Evolutionary conservation across 805 yeast genomes (phyloP).

Genomic region (Blastobotrys parvus): DNA sequence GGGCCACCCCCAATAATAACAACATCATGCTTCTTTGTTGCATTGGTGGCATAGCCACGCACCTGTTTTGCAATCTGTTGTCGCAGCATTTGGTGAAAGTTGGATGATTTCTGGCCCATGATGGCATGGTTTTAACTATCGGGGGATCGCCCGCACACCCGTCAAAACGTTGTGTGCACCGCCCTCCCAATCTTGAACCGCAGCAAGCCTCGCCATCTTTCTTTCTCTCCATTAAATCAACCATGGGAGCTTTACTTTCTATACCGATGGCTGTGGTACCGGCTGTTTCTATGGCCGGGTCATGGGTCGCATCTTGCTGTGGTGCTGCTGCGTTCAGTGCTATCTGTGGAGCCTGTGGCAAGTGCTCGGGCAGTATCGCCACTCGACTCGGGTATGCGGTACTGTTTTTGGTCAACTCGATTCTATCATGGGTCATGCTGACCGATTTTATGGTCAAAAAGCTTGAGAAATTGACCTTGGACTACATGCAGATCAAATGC

Average conservation of each 20-base stretch:
- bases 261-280: constrained; percentile 58
- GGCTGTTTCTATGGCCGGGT: constrained; percentile 44
- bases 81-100: too few relatives aligned
- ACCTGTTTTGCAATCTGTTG: too few relatives aligned
- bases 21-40: constrained; percentile 40
- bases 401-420: constrained; percentile 65
- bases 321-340: constrained; percentile 79
- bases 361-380: constrained; percentile 65
- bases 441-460: constrained; percentile 69
- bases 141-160: too few relatives aligned
- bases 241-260: constrained; percentile 35
- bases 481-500: constrained; percentile 63
- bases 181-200: neutral
- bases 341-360: constrained; percentile 46
- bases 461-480: constrained; percentile 64
- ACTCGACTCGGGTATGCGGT: constrained; percentile 85
- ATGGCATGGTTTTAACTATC: too few relatives aligned
- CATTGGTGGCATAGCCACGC: too few relatives aligned
- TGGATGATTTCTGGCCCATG: too few relatives aligned
- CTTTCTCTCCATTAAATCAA: too few relatives aligned
- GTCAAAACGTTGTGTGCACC: neutral
- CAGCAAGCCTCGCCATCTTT: too few relatives aligned
- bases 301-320: constrained; percentile 60
- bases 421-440: constrained; percentile 87
- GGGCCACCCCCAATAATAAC: constrained; percentile 96